Conservation (phyloP, 495 filamentous ascomycete genomes). For the Lasiosphaeria ovina region DNA sequence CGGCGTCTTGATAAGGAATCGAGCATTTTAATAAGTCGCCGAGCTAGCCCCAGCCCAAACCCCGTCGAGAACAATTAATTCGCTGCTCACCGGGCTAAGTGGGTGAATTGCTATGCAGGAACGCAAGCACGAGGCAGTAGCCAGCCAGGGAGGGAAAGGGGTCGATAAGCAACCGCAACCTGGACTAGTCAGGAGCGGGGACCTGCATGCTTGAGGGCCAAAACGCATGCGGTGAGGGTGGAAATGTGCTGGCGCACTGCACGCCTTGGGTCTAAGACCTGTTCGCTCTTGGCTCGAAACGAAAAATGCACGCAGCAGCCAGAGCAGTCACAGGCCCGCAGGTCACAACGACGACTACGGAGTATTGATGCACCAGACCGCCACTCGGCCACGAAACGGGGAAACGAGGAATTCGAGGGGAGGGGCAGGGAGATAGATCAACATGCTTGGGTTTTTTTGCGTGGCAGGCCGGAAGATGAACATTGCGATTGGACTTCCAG, state of each 20-base stretch:
- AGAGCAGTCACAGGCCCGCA: not conserved
- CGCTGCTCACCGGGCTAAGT: constrained; percentile 20
- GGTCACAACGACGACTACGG: not conserved
- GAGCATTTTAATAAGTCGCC: constrained; percentile 12
- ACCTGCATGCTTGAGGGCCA: constrained; percentile 31
- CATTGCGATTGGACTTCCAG: not conserved
- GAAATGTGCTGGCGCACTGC: constrained; percentile 13
- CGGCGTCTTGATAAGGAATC: constrained; percentile 6
- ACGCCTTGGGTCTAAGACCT: not conserved
- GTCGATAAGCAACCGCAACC: constrained; percentile 13
- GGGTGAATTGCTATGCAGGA: constrained; percentile 28
- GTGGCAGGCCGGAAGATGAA: not conserved
- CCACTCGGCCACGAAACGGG: not conserved
- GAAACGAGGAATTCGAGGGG: not conserved
- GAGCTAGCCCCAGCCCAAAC: constrained; percentile 11
- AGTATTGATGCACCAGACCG: not conserved
- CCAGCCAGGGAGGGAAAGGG: constrained; percentile 22
- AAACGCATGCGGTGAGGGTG: constrained; percentile 27
- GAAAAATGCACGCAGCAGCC: not conserved
- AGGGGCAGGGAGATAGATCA: not conserved
- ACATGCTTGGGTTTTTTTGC: not conserved
- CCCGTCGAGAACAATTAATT: constrained; percentile 15
- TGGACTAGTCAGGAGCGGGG: constrained; percentile 19
- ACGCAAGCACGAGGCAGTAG: constrained; percentile 12
- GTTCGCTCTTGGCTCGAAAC: not conserved